These are phyloP conservation scores for Salix caprea DNA, from an alignment of 345 rosid species.

Conservation along the genomic window DNA sequence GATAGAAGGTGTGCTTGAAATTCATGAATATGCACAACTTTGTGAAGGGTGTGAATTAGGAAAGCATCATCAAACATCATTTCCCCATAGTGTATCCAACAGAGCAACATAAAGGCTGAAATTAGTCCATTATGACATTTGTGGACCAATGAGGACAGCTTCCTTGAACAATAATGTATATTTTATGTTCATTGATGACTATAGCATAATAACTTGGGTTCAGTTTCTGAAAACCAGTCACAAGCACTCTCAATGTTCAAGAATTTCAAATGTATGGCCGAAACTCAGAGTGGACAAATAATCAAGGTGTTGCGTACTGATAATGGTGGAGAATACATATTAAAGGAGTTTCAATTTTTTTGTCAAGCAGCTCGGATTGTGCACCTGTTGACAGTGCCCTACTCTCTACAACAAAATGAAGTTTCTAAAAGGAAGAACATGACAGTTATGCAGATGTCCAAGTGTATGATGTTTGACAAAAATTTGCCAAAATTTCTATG, in stretches of 20 bases:
- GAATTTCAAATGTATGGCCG: neutral
- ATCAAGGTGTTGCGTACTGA: neutral
- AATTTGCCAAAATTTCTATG: neutral
- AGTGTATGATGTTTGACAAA: neutral
- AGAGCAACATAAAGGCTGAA: neutral
- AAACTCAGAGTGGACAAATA: neutral
- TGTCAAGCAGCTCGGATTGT: neutral
- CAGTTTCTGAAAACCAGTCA: neutral
- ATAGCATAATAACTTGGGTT: neutral
- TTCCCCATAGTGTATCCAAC: fast-evolving
- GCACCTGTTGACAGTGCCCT: neutral
- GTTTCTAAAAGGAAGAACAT: neutral
- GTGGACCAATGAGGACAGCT: neutral
- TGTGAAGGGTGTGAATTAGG: neutral
- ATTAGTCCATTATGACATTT: neutral
- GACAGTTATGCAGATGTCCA: neutral
- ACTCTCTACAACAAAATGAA: neutral
- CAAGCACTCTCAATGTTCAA: neutral
- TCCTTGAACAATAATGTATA: neutral
- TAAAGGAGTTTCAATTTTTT: neutral
- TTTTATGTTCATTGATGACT: slow-evolving; percentile 8
- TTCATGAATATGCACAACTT: fast-evolving
- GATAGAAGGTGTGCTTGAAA: neutral
- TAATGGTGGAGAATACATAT: neutral
- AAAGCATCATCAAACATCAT: neutral